These are phyloP conservation scores for Talaromyces sp. DNA, from an alignment of 2,329 filamentous ascomycete genomes.

Conservation along the genomic window DNA sequence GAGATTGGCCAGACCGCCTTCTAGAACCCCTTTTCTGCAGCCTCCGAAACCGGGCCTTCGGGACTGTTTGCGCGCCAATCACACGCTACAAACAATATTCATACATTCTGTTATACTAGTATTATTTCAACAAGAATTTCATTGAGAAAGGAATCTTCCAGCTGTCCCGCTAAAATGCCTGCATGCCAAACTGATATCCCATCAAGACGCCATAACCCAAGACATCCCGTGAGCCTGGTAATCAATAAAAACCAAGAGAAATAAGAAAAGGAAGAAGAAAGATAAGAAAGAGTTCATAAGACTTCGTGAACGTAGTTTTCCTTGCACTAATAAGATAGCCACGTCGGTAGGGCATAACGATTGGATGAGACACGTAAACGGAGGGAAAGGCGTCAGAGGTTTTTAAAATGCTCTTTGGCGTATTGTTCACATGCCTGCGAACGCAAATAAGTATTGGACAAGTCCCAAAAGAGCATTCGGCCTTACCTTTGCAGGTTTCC, in stretches of 20 bases:
- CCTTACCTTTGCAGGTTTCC: conserved; percentile 88
- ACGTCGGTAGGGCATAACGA: not conserved
- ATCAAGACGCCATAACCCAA: conserved; percentile 2
- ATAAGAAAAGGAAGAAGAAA: not conserved
- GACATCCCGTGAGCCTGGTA: not conserved
- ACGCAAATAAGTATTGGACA: conserved; percentile 11
- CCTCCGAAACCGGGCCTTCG: not conserved
- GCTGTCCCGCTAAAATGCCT: conserved; percentile 4
- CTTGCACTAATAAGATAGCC: not conserved
- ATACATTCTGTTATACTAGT: too few relatives aligned
- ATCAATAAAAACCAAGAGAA: conserved; percentile 13
- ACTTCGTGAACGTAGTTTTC: not conserved
- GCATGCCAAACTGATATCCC: conserved; percentile 1
- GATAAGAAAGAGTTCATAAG: not conserved
- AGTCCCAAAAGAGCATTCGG: not conserved
- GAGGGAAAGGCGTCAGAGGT: conserved; percentile 19
- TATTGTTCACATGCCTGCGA: conserved; percentile 79
- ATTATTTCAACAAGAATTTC: not conserved
- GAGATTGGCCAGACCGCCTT: not conserved
- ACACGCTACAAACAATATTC: not conserved
- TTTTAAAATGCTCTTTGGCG: conserved; percentile 84
- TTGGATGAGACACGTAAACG: not conserved
- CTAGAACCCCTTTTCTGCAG: not conserved
- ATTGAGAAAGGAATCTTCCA: not conserved
- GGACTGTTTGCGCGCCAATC: not conserved